Percentiles rank a stretch among this genome's conserved stretches.
phyloP scores from a whole-genome alignment of 257 asterid genomes.

The Capsicum chinense region DNA sequence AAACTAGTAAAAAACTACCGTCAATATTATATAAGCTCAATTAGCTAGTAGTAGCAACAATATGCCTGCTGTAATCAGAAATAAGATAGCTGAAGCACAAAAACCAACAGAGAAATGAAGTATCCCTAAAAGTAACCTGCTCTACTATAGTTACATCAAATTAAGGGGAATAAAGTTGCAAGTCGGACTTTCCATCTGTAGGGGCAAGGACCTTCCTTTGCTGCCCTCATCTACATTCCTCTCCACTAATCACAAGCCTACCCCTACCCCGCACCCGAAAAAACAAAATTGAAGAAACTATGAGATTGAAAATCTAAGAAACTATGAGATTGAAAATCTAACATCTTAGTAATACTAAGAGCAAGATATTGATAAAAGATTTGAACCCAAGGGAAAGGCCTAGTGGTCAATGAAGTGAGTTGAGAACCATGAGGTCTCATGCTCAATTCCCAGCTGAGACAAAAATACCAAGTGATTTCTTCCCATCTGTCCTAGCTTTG shows the following conservation, averaged over 20 bases:
- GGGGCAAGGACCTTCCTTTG: neutral
- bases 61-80: slow-evolving; percentile 7
- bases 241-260: neutral
- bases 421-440: too few relatives aligned
- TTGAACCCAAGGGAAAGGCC: too few relatives aligned
- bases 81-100: neutral
- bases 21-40: neutral
- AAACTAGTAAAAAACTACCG: slow-evolving; percentile 8
- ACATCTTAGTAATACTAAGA: neutral
- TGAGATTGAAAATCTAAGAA: neutral
- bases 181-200: neutral
- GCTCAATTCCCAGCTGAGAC: too few relatives aligned
- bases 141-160: neutral
- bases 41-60: neutral
- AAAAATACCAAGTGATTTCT: too few relatives aligned
- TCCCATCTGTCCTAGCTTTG: neutral
- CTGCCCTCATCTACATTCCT: neutral
- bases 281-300: neutral
- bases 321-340: neutral
- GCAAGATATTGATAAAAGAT: neutral
- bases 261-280: neutral
- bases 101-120: neutral
- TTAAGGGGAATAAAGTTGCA: neutral
- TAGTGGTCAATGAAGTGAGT: too few relatives aligned
- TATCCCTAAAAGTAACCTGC: neutral